Percentiles rank a stretch among this genome's conserved stretches.
Conservation (phyloP, 1,284 basidiomycete genomes). For the Thelephora terrestris region DNA sequence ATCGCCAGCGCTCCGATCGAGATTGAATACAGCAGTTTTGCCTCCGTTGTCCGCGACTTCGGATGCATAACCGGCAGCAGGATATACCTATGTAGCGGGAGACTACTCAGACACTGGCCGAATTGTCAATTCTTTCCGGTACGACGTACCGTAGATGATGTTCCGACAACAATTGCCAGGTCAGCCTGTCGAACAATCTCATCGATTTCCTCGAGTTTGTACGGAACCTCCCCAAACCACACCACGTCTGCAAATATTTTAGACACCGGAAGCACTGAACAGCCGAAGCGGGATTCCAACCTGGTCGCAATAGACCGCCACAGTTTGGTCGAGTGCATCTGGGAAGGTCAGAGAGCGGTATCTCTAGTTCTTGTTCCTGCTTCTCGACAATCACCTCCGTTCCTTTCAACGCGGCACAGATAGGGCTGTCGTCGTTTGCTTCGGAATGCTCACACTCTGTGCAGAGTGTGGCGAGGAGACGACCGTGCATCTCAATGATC, state of each 20-base stretch:
- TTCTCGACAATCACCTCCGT: constrained; percentile 37
- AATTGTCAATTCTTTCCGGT: neutral
- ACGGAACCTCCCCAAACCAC: constrained; percentile 52
- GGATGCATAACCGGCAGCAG: constrained; percentile 34
- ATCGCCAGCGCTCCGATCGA: constrained; percentile 36
- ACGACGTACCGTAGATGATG: constrained; percentile 43
- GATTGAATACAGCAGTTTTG: constrained; percentile 51
- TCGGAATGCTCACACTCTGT: constrained; percentile 36
- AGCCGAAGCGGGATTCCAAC: too few relatives aligned
- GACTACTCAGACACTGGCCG: neutral
- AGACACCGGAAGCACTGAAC: too few relatives aligned
- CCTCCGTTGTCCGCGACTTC: constrained; percentile 29
- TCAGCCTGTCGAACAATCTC: constrained; percentile 38
- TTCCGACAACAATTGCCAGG: constrained; percentile 53
- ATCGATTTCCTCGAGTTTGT: constrained; percentile 34
- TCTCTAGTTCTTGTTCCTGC: constrained; percentile 29
- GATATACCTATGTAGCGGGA: constrained; percentile 28
- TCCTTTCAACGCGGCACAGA: constrained; percentile 40
- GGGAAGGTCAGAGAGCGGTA: constrained; percentile 37
- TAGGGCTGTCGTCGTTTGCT: constrained; percentile 33
- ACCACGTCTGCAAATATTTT: constrained; percentile 37
- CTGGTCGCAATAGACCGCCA: constrained; percentile 35
- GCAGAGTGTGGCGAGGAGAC: constrained; percentile 47
- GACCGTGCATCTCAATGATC: constrained; percentile 59
- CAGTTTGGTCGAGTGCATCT: constrained; percentile 34